A percentile compares a stretch with the other conserved stretches of the same genome.
Evolutionary conservation across 352 stramenopile species (phyloP).

Genomic region (Pythium phragmiticola): DNA sequence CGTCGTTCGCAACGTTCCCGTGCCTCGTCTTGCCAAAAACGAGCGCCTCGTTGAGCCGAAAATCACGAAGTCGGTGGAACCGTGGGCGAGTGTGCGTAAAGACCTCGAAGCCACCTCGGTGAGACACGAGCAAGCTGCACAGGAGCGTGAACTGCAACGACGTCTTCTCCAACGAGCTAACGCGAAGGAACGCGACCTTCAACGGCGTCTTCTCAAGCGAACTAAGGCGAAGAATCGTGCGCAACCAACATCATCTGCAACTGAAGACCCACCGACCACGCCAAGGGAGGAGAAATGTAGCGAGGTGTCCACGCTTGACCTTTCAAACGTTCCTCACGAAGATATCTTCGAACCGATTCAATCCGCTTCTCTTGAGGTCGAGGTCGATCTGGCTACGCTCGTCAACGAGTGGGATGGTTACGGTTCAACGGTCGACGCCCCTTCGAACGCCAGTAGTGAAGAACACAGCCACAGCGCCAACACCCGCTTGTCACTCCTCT

Average conservation of each 20-base stretch:
- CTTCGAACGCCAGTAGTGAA: background rate
- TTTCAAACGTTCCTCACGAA: background rate
- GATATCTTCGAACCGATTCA: conserved; percentile 13
- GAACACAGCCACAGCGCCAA: background rate
- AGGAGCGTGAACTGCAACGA: conserved; percentile 1
- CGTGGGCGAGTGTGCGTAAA: conserved; percentile 7
- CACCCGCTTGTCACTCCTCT: background rate
- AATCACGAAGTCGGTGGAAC: conserved; percentile 4
- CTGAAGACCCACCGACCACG: background rate
- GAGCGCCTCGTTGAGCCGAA: conserved; percentile 30
- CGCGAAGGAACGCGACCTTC: background rate
- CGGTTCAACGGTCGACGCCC: background rate
- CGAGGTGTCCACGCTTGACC: background rate
- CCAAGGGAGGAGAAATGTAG: background rate
- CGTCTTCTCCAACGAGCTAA: background rate
- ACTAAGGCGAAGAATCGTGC: background rate
- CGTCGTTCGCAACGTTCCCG: conserved; percentile 43
- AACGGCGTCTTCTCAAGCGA: background rate
- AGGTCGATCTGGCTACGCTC: conserved; percentile 5
- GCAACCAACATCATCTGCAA: background rate
- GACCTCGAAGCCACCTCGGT: conserved; percentile 1
- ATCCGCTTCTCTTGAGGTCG: background rate
- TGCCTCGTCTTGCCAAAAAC: conserved; percentile 41
- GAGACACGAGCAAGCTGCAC: background rate
- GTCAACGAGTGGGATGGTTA: conserved; percentile 11